Percentiles rank a stretch among this genome's conserved stretches.
Conservation (phyloP, 208 protist genomes). For the Porcisia hertigi region DNA sequence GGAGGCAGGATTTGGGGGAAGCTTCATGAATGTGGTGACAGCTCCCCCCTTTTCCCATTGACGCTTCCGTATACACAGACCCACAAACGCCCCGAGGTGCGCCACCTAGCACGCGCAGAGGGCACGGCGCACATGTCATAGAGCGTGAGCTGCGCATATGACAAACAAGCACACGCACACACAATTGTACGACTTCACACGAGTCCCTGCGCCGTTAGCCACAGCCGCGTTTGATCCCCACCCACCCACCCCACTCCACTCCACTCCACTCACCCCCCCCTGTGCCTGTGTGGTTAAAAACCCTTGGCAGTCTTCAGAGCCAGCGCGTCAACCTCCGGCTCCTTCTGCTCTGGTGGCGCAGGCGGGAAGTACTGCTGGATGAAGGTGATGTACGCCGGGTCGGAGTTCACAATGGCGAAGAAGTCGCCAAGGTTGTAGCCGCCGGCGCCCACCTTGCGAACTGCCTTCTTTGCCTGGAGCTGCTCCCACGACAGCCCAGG, state of each 20-base stretch:
- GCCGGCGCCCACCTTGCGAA: conserved; percentile 50
- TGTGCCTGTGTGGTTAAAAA: conserved; percentile 45
- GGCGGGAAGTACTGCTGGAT: conserved; percentile 78
- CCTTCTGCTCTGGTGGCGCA: conserved; percentile 67
- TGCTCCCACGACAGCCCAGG: conserved; percentile 82
- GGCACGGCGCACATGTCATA: too few species aligned
- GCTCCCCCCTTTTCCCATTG: neutral
- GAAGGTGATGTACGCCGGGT: conserved; percentile 75
- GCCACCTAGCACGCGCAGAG: too few species aligned
- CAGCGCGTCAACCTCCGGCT: conserved; percentile 73
- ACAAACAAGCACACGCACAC: too few species aligned
- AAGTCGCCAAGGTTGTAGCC: conserved; percentile 79
- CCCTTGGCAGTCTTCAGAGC: conserved; percentile 83
- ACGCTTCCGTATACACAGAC: too few species aligned
- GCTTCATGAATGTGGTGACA: neutral
- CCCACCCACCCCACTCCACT: neutral
- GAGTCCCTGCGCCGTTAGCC: too few species aligned
- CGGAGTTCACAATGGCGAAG: conserved; percentile 76
- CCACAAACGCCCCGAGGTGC: neutral
- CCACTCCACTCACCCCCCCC: neutral
- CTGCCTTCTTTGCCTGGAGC: conserved; percentile 72
- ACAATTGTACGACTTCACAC: too few species aligned
- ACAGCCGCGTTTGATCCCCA: neutral
- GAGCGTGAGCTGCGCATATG: too few species aligned
- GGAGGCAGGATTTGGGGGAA: neutral